Percentiles rank a stretch among this genome's conserved stretches.
Evolutionary conservation across 768 basidiomycete genomes (phyloP).

Genomic region (Tylopilus intermedius): DNA sequence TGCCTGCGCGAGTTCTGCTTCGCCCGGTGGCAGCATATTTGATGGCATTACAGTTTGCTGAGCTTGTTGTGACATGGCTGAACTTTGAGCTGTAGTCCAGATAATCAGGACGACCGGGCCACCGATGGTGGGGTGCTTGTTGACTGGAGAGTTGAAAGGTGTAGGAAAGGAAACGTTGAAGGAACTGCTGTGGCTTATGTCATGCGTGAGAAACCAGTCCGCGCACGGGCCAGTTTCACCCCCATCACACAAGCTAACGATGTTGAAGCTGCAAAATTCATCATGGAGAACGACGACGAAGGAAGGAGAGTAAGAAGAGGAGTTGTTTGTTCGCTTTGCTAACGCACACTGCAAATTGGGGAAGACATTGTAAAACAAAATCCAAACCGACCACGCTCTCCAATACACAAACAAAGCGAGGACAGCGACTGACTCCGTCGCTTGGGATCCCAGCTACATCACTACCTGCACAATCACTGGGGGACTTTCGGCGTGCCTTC

Average conservation of each 20-base stretch:
- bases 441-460: background rate
- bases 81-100: constrained; percentile 3
- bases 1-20: constrained; percentile 48
- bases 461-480: background rate
- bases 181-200: constrained; percentile 55
- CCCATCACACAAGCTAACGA: constrained; percentile 23
- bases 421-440: background rate
- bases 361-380: constrained; percentile 76
- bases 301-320: constrained; percentile 31
- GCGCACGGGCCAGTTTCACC: constrained; percentile 54
- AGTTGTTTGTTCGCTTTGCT: constrained; percentile 47
- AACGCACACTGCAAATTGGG: constrained; percentile 69
- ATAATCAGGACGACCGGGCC: constrained; percentile 10
- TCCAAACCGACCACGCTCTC: constrained; percentile 39
- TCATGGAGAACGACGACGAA: constrained; percentile 29
- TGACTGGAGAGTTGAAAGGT: constrained; percentile 24
- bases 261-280: constrained; percentile 13
- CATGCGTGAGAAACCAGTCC: constrained; percentile 36
- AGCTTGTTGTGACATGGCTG: constrained; percentile 45
- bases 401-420: constrained; percentile 37
- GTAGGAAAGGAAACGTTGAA: constrained; percentile 30
- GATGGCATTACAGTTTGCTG: constrained; percentile 55
- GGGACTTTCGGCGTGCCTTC: background rate
- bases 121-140: constrained; percentile 18
- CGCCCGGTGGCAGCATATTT: constrained; percentile 53